These are phyloP conservation scores for Ilyonectria mors-panacis DNA, from an alignment of 2,329 filamentous ascomycete species.

Conservation along the genomic window DNA sequence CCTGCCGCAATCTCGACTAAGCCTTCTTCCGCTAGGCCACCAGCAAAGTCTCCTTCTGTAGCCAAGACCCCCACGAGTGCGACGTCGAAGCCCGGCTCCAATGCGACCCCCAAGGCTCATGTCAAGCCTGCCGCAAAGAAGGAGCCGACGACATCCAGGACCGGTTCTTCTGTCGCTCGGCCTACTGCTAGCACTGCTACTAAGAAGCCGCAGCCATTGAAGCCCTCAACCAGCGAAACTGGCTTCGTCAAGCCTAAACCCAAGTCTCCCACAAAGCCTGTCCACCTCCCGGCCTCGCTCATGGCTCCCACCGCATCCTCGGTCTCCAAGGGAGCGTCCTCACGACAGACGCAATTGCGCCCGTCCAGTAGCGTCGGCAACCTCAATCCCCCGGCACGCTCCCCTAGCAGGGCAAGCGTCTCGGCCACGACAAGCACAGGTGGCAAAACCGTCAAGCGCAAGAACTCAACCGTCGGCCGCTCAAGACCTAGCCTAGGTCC, in stretches of 20 bases:
- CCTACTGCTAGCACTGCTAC: slow-evolving; percentile 50
- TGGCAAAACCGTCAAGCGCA: slow-evolving; percentile 58
- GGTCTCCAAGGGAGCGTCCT: slow-evolving; percentile 67
- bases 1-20: slow-evolving; percentile 46
- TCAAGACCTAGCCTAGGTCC: slow-evolving; percentile 69
- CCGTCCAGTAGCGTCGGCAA: slow-evolving; percentile 55
- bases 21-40: slow-evolving; percentile 35
- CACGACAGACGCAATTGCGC: slow-evolving; percentile 44
- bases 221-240: slow-evolving; percentile 56
- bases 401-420: slow-evolving; percentile 63
- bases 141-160: slow-evolving; percentile 49
- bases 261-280: slow-evolving; percentile 79
- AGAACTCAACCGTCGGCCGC: slow-evolving; percentile 61
- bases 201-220: slow-evolving; percentile 62
- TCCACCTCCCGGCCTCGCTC: slow-evolving; percentile 76
- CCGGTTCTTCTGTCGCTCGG: slow-evolving; percentile 46
- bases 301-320: slow-evolving; percentile 80
- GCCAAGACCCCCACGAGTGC: slow-evolving; percentile 45
- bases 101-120: slow-evolving; percentile 47
- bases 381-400: slow-evolving; percentile 55
- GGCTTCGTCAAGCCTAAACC: slow-evolving; percentile 71
- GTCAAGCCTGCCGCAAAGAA: slow-evolving; percentile 51
- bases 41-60: slow-evolving; percentile 40
- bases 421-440: slow-evolving; percentile 47
- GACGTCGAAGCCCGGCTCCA: slow-evolving; percentile 48